phyloP scores from a whole-genome alignment of 371 early-diverging fungal species.

The Saksenaea vasiformis region DNA sequence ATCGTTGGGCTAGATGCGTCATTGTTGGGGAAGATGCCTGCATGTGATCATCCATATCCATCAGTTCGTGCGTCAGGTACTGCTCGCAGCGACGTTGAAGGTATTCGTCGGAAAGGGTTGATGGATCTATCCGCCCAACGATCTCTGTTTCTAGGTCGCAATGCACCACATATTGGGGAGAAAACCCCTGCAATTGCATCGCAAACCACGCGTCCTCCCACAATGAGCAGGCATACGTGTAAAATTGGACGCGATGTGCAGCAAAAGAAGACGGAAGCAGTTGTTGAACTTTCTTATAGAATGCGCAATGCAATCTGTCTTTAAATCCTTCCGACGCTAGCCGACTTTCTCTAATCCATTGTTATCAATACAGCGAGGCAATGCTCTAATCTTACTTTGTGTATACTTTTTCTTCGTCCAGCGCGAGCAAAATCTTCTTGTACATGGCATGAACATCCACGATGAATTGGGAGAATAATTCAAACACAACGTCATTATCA shows the following conservation, averaged over 20 bases:
- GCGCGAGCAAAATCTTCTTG: background rate
- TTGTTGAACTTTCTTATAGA: background rate
- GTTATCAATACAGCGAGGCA: too few species aligned
- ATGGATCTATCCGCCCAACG: background rate
- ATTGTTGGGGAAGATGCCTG: background rate
- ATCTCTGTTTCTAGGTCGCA: background rate
- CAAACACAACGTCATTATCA: background rate
- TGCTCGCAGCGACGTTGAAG: slow-evolving; percentile 4
- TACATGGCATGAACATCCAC: background rate
- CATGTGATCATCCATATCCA: slow-evolving; percentile 2
- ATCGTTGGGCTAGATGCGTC: background rate
- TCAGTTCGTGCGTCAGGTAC: background rate
- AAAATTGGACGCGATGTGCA: background rate
- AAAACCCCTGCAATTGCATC: background rate
- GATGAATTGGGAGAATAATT: background rate
- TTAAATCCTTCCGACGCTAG: background rate
- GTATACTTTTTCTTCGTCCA: background rate
- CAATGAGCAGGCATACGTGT: background rate
- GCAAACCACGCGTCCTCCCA: background rate
- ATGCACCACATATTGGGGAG: background rate
- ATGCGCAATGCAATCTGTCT: background rate
- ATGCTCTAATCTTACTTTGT: background rate
- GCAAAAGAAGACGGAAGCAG: background rate
- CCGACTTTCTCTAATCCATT: background rate
- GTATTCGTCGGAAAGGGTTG: slow-evolving; percentile 4